These are phyloP conservation scores for Lactarius akahatsu DNA, from an alignment of 768 basidiomycete genomes.

Conservation along the genomic window DNA sequence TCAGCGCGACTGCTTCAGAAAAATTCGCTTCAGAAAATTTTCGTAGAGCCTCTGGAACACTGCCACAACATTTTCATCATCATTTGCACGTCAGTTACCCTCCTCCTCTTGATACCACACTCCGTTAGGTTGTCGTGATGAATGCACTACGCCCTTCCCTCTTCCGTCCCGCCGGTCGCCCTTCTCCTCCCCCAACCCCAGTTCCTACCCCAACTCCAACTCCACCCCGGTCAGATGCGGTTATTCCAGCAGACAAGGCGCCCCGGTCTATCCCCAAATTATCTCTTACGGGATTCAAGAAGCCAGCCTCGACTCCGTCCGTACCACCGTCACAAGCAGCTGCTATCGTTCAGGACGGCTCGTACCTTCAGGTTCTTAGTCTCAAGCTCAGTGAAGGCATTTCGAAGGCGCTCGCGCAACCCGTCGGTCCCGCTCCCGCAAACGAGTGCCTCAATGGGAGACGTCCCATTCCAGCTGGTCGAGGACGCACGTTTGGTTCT, in stretches of 20 bases:
- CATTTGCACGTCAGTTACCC: constrained; percentile 29
- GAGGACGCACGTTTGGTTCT: constrained; percentile 63
- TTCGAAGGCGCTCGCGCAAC: constrained; percentile 69
- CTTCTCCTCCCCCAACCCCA: constrained; percentile 52
- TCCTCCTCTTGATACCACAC: constrained; percentile 16
- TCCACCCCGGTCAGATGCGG: constrained; percentile 39
- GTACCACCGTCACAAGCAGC: constrained; percentile 37
- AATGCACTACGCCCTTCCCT: constrained; percentile 66
- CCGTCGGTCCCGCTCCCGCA: constrained; percentile 50
- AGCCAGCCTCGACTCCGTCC: constrained; percentile 49
- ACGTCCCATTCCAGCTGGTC: constrained; percentile 70
- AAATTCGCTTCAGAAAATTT: constrained; percentile 34
- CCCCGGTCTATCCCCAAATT: constrained; percentile 57
- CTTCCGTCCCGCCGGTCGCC: constrained; percentile 62
- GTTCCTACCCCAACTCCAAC: constrained; percentile 36
- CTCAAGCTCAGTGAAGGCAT: constrained; percentile 81
- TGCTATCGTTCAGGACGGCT: constrained; percentile 69
- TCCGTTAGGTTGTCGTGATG: constrained; percentile 43
- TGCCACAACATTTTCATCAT: constrained; percentile 26
- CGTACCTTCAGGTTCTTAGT: constrained; percentile 73
- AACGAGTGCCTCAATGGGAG: constrained; percentile 62
- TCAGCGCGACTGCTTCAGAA: constrained; percentile 43
- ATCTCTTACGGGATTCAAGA: constrained; percentile 58
- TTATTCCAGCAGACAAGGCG: constrained; percentile 43
- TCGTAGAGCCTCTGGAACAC: constrained; percentile 22